These are phyloP conservation scores for Solanum paucissectum DNA, from an alignment of 257 asterid species.

Conservation along the genomic window DNA sequence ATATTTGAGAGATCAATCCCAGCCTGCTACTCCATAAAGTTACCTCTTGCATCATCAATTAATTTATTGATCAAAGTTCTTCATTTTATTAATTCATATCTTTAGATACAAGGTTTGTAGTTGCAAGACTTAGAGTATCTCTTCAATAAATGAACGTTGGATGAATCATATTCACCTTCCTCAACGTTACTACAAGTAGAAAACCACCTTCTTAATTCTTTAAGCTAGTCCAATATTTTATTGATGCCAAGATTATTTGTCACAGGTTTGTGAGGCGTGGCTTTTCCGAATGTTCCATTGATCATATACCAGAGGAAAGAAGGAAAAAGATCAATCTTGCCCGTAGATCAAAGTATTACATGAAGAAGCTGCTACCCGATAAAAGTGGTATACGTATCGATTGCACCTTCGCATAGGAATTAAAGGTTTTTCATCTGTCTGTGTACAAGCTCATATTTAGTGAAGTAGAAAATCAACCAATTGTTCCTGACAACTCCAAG, in stretches of 20 bases:
- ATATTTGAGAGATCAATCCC: not conserved
- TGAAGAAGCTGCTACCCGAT: slow-evolving; percentile 67
- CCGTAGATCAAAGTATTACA: slow-evolving; percentile 81
- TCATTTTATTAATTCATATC: not conserved
- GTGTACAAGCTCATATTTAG: not conserved
- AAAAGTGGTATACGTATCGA: slow-evolving; percentile 60
- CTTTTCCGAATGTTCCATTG: slow-evolving; percentile 67
- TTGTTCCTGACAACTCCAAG: not conserved
- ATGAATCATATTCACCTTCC: not conserved
- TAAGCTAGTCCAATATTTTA: not conserved
- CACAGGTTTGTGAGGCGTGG: slow-evolving; percentile 96
- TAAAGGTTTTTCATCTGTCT: not conserved
- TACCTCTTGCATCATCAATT: not conserved
- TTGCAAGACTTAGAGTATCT: not conserved
- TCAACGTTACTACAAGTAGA: not conserved
- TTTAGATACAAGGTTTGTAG: not conserved
- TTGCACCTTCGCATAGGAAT: slow-evolving; percentile 22
- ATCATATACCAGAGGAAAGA: slow-evolving; percentile 58
- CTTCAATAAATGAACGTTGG: not conserved
- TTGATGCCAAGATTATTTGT: not conserved
- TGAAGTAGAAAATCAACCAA: not conserved
- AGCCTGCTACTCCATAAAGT: not conserved
- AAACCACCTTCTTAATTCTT: not conserved
- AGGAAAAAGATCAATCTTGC: slow-evolving; percentile 65
- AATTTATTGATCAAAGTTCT: not conserved